Percentiles rank a stretch among this genome's conserved stretches.
These are phyloP conservation scores for Geranomyces michiganensis DNA, from an alignment of 192 early-diverging fungal genomes.

Conservation along the genomic window DNA sequence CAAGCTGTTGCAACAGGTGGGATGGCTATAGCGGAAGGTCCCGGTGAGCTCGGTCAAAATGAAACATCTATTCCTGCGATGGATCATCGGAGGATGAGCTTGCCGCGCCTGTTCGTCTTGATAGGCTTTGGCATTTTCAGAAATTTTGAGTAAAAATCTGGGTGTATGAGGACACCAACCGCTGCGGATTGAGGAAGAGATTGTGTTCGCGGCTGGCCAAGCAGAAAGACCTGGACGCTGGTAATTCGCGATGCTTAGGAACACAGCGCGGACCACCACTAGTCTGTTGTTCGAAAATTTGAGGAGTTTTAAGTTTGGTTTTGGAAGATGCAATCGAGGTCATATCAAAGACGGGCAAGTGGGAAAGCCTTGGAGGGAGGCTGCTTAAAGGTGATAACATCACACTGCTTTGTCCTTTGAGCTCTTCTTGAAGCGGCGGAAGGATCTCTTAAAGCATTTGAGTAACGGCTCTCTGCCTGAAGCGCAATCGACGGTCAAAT, in stretches of 20 bases:
- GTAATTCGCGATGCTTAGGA: too few species aligned
- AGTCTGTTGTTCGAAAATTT: conserved; percentile 74
- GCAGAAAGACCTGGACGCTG: too few species aligned
- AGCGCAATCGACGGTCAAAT: too few species aligned
- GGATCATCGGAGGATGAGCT: neutral
- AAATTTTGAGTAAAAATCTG: conserved; percentile 90
- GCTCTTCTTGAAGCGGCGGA: conserved; percentile 7
- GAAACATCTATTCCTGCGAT: too few species aligned
- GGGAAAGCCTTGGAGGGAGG: conserved; percentile 80
- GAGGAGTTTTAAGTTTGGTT: conserved; percentile 98
- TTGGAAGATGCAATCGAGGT: conserved; percentile 89
- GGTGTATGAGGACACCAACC: conserved; percentile 89
- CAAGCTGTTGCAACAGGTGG: conserved; percentile 88
- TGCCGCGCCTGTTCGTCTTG: neutral
- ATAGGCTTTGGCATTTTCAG: conserved; percentile 44
- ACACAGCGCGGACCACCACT: too few species aligned
- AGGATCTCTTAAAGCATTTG: too few species aligned
- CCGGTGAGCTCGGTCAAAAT: too few species aligned
- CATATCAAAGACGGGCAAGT: conserved; percentile 74
- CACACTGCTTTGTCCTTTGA: conserved; percentile 59
- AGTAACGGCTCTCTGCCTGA: too few species aligned
- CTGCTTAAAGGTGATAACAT: conserved; percentile 98
- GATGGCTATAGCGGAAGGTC: neutral
- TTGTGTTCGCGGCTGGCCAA: too few species aligned
- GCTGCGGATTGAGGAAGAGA: conserved; percentile 86